Conservation (phyloP, 2,329 filamentous ascomycete genomes). For the Pseudogymnoascus sp. region DNA sequence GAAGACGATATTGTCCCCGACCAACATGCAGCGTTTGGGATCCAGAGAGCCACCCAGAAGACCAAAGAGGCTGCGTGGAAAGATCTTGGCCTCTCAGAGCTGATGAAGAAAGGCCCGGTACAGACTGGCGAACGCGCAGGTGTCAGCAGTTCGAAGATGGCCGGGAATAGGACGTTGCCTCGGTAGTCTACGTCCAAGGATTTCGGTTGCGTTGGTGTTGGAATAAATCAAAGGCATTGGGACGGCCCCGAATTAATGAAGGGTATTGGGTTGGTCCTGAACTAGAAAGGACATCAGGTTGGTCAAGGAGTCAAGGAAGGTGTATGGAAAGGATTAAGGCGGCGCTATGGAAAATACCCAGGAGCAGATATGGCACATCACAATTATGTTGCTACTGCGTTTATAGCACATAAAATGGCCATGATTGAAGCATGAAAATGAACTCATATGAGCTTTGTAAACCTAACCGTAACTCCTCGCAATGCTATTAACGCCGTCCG, state of each 20-base stretch:
- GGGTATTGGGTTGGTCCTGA: not conserved
- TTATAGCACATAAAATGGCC: not conserved
- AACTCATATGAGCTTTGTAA: conserved; percentile 3
- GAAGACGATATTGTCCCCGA: conserved; percentile 84
- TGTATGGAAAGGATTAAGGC: not conserved
- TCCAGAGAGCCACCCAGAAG: conserved; percentile 69
- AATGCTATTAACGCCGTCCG: conserved; percentile 20
- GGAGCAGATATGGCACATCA: not conserved
- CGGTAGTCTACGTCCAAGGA: not conserved
- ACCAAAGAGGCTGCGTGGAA: conserved; percentile 67
- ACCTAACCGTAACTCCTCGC: conserved; percentile 18
- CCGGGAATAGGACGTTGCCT: conserved; percentile 10
- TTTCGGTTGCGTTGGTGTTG: not conserved
- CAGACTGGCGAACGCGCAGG: not conserved
- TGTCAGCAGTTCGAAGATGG: not conserved
- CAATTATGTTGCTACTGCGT: not conserved
- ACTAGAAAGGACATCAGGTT: not conserved
- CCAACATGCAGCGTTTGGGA: conserved; percentile 81
- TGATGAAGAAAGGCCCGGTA: conserved; percentile 57
- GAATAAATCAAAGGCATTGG: not conserved
- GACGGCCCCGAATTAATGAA: not conserved
- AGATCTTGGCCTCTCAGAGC: conserved; percentile 62
- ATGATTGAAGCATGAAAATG: conserved; percentile 1
- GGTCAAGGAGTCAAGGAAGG: not conserved
- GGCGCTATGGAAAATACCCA: not conserved